Percentiles rank a stretch among this genome's conserved stretches.
Evolutionary conservation across 2,329 filamentous ascomycete genomes (phyloP).

Genomic region (Phaeoacremonium minimum): DNA sequence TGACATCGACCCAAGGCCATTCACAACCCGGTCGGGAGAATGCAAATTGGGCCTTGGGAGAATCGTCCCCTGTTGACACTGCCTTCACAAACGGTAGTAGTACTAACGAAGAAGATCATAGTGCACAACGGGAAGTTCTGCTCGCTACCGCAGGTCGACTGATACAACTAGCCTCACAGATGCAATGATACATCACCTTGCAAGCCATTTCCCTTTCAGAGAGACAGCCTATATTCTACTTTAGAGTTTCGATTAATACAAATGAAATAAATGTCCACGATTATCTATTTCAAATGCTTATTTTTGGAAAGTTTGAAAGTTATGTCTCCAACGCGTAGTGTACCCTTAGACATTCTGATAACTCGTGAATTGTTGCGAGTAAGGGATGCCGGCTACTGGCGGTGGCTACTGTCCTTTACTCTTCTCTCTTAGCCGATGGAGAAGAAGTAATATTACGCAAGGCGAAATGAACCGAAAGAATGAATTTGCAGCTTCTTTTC

Average conservation of each 20-base stretch:
- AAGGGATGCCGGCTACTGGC: no score
- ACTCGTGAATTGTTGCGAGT: no score
- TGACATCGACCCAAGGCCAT: not conserved
- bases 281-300: not conserved
- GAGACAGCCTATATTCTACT: not conserved
- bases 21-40: not conserved
- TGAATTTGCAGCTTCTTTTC: not conserved
- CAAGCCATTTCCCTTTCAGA: not conserved
- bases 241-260: not conserved
- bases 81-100: not conserved
- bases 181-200: not conserved
- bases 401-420: no score
- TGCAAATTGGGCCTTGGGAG: not conserved
- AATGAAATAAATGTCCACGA: not conserved
- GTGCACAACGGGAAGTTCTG: not conserved
- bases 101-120: not conserved
- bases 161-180: not conserved
- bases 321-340: no score
- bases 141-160: not conserved
- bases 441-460: no score
- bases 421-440: no score
- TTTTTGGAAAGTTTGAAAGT: not conserved
- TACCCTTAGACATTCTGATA: no score
- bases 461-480: not conserved
- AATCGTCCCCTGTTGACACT: not conserved